Evolutionary conservation across 805 yeast genomes (phyloP).

Genomic region (Citeromyces nyonsensis): DNA sequence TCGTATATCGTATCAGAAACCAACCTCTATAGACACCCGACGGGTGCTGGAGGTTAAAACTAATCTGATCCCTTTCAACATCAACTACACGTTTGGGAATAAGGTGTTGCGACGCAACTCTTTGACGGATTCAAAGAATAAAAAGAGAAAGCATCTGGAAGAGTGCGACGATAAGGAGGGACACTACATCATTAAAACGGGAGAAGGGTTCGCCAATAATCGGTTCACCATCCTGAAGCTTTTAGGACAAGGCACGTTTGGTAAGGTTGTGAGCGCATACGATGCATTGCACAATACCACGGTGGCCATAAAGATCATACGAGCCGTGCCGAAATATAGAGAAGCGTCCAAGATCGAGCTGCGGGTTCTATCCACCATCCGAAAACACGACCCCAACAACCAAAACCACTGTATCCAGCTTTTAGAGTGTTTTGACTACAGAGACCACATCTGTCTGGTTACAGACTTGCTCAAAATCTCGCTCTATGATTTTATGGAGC

Average conservation of each 20-base stretch:
- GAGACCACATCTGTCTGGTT: conserved; percentile 88
- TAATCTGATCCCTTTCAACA: conserved; percentile 12
- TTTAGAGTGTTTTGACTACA: conserved; percentile 79
- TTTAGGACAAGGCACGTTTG: conserved; percentile 88
- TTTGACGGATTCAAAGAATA: conserved; percentile 3
- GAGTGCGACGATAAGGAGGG: conserved; percentile 57
- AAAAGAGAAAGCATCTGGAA: conserved; percentile 10
- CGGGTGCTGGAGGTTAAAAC: conserved; percentile 19
- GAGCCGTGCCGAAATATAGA: conserved; percentile 85
- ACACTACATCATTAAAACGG: conserved; percentile 47
- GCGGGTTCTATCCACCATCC: conserved; percentile 61
- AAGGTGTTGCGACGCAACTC: conserved; percentile 1
- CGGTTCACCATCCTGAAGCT: conserved; percentile 53
- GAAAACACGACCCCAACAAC: conserved; percentile 54
- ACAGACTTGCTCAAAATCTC: conserved; percentile 79
- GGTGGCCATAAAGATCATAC: conserved; percentile 85
- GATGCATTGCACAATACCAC: conserved; percentile 42
- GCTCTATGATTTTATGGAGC: conserved; percentile 79
- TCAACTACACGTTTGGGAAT: background rate
- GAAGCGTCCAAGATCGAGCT: conserved; percentile 93
- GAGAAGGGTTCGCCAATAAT: conserved; percentile 52
- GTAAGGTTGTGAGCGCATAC: conserved; percentile 74
- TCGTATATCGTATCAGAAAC: conserved; percentile 20
- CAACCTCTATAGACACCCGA: conserved; percentile 10
- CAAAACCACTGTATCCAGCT: conserved; percentile 70